Percentiles rank a stretch among this genome's conserved stretches.
Evolutionary conservation across 106 monocot species (phyloP).

Genomic region (Phalaenopsis aphrodite): DNA sequence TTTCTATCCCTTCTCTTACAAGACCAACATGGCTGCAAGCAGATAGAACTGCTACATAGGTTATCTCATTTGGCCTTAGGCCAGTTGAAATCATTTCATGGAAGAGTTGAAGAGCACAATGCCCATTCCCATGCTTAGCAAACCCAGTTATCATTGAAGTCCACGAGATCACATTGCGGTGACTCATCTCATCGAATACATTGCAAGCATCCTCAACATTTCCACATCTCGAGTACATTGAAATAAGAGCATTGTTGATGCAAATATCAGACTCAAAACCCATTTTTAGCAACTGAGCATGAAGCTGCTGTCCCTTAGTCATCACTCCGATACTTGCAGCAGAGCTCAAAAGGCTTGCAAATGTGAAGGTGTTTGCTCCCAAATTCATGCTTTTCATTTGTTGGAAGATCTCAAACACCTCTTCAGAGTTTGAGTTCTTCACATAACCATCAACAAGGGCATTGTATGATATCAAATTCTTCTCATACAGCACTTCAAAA

Average conservation of each 20-base stretch:
- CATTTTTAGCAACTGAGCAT: constrained; percentile 42
- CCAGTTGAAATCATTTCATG: constrained; percentile 40
- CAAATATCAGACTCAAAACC: constrained; percentile 40
- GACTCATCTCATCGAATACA: constrained; percentile 39
- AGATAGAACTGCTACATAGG: constrained; percentile 66
- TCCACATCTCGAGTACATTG: constrained; percentile 85
- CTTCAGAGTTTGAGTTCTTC: constrained; percentile 27
- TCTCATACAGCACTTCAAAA: constrained; percentile 55
- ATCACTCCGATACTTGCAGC: constrained; percentile 58
- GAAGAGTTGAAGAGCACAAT: constrained; percentile 44
- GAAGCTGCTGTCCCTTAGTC: constrained; percentile 59
- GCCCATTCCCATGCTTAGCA: constrained; percentile 59
- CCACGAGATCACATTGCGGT: constrained; percentile 65
- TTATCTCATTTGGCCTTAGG: constrained; percentile 57
- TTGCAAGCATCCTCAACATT: constrained; percentile 49
- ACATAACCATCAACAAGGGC: constrained; percentile 41
- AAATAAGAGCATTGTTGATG: constrained; percentile 62
- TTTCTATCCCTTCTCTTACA: constrained; percentile 42
- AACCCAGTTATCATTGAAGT: constrained; percentile 80
- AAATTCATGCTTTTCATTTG: constrained; percentile 24
- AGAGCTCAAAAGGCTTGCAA: constrained; percentile 68
- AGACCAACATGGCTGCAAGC: constrained; percentile 81
- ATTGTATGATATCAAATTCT: constrained; percentile 57
- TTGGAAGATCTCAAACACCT: constrained; percentile 34
- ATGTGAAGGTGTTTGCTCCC: constrained; percentile 53